Evolutionary conservation across 1,284 basidiomycete genomes (phyloP).

Genomic region (Naganishia liquefaciens): DNA sequence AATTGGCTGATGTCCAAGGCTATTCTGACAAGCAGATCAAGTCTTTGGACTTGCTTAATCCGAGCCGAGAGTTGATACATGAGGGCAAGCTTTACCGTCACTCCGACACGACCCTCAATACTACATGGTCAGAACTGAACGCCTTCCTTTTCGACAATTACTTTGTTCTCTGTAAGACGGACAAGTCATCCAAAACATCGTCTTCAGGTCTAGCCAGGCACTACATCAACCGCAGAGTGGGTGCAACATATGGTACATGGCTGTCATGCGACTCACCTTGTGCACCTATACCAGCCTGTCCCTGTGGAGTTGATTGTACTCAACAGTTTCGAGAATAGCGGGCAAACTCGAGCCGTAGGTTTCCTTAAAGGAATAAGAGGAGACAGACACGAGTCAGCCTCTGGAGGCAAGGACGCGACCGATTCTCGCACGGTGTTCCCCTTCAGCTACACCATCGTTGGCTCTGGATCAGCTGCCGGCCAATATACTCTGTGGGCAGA

Average conservation of each 20-base stretch:
- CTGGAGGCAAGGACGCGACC: conserved; percentile 29
- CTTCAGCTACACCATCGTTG: conserved; percentile 70
- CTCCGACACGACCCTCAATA: conserved; percentile 77
- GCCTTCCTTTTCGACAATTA: conserved; percentile 92
- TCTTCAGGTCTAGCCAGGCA: conserved; percentile 35
- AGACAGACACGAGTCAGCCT: conserved; percentile 37
- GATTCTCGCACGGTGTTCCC: conserved; percentile 68
- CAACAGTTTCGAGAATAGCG: conserved; percentile 68
- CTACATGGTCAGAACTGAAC: conserved; percentile 79
- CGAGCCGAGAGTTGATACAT: conserved; percentile 77
- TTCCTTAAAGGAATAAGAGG: conserved; percentile 45
- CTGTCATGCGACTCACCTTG: too few species aligned
- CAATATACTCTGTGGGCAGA: conserved; percentile 84
- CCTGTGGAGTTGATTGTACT: conserved; percentile 81
- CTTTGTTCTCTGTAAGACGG: conserved; percentile 70
- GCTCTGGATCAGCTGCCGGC: conserved; percentile 79
- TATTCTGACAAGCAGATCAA: conserved; percentile 26
- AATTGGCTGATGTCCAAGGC: not conserved
- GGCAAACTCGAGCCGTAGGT: conserved; percentile 43
- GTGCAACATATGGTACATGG: conserved; percentile 40
- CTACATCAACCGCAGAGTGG: conserved; percentile 68
- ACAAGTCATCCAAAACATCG: conserved; percentile 66
- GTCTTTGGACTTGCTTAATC: conserved; percentile 84
- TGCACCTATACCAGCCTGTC: conserved; percentile 64
- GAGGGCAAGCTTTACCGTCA: conserved; percentile 78